Evolutionary conservation across 2,329 filamentous ascomycete genomes (phyloP), one percentile per base, ranked within the genome.

Genomic region (Pseudogymnoascus sp.): DNA sequence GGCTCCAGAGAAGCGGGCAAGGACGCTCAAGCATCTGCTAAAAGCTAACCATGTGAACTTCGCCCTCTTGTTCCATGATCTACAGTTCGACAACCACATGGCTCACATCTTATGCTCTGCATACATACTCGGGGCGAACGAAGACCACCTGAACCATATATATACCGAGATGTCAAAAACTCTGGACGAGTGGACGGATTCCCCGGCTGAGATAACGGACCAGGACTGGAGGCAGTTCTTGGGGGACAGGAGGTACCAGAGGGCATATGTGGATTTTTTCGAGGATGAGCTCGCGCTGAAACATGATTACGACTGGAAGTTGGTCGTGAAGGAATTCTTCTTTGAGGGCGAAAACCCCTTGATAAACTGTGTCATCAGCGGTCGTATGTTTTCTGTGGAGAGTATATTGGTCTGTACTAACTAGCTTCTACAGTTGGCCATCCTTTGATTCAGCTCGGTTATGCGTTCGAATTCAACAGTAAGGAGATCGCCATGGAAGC

Each of bases 221-320:
- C 82, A 88, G 63, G 95, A 99, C 73, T 99, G 95, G 93, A 82
- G 87, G 67, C 88, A 93, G 64, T 95, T 86, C 70, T 75, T 97
- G 33, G 93, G 93, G 21, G 85, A 91, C 73, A 83, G 82, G 70
- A 85, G 80, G 66, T 97, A 96, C 72, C 91, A 99, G 75, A 84
- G 93, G 65, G 93, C 92, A 0, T 99, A 88, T 72, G 80, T 99
- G 63, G 93, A 99, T 74, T 97, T 95, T 73, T 97, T 96, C 72
- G 95, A 99, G 74, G 95, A 99, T 73, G 86, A 91, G 70, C 79
- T 97, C 31, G 92, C 90, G 2, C 77, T 84, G 74, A 77, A 79
- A 29, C 78, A 79, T 70, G 81, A 85, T 37, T 97, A 97, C 73
- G 84, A 96, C 72, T 97, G 95, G 91, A 90, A 88, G 72, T 79